Evolutionary conservation across 306 rosid genomes (phyloP).

Genomic region (Citrullus amarus): DNA sequence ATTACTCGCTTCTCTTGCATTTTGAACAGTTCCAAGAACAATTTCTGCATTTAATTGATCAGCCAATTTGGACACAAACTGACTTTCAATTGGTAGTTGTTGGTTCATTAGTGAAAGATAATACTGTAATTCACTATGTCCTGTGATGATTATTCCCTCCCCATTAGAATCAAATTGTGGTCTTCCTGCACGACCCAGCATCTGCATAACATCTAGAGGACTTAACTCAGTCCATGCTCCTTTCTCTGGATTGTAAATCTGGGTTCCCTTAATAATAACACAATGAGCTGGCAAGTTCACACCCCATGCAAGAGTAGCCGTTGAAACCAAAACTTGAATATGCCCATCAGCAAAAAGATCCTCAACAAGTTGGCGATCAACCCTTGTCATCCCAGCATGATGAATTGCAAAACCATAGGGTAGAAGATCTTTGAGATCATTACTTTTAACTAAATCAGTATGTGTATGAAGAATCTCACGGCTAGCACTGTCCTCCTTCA

Average conservation of each 20-base stretch:
- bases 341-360: slow-evolving; percentile 93
- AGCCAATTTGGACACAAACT: slow-evolving; percentile 83
- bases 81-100: slow-evolving; percentile 90
- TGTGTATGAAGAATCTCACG: slow-evolving; percentile 92
- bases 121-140: slow-evolving; percentile 82
- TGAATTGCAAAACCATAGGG: slow-evolving; percentile 96
- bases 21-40: slow-evolving; percentile 87
- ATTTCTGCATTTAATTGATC: slow-evolving; percentile 90
- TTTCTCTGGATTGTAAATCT: slow-evolving; percentile 84
- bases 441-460: slow-evolving; percentile 87
- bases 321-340: slow-evolving; percentile 88
- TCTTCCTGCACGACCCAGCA: slow-evolving; percentile 98
- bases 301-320: slow-evolving; percentile 99
- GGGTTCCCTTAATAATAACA: slow-evolving; percentile 91
- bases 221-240: slow-evolving; percentile 97
- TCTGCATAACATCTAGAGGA: slow-evolving; percentile 94
- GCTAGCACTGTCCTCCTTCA: slow-evolving; percentile 94
- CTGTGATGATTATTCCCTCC: slow-evolving; percentile 87
- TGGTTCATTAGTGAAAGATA: slow-evolving; percentile 93
- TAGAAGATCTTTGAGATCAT: slow-evolving; percentile 87
- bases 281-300: slow-evolving; percentile 91
- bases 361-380: slow-evolving; percentile 91
- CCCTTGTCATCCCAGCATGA: slow-evolving; percentile 90
- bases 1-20: slow-evolving; percentile 68
- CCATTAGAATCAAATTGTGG: slow-evolving; percentile 83